phyloP scores from a whole-genome alignment of 805 yeast species.

The Wickerhamomyces subpelliculosus region DNA sequence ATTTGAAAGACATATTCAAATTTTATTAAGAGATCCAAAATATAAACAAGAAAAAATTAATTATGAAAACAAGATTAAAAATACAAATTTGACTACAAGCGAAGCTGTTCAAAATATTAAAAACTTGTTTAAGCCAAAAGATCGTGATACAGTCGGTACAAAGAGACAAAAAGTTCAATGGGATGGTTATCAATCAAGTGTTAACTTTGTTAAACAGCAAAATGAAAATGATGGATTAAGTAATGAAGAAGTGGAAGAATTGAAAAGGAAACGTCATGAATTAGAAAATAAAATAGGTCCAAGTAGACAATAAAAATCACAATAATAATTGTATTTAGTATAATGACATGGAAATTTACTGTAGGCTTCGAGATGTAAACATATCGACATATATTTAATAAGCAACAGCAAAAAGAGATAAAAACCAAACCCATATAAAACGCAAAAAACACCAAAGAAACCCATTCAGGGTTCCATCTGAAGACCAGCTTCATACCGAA shows the following conservation, averaged over 20 bases:
- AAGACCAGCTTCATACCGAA: background rate
- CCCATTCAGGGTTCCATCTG: too few species aligned
- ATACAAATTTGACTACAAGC: constrained; percentile 42
- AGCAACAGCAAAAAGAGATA: too few species aligned
- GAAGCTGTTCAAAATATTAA: constrained; percentile 61
- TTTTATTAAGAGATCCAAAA: constrained; percentile 68
- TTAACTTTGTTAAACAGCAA: constrained; percentile 14
- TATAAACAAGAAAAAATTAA: constrained; percentile 60
- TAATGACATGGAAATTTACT: background rate
- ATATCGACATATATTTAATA: too few species aligned
- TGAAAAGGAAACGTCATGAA: constrained; percentile 11
- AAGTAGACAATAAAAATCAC: background rate
- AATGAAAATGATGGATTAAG: constrained; percentile 8
- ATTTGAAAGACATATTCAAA: constrained; percentile 65
- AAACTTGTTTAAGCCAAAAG: constrained; percentile 30
- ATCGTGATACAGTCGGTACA: constrained; percentile 2
- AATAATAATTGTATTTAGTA: background rate
- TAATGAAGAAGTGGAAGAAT: constrained; percentile 19
- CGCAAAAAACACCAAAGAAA: too few species aligned
- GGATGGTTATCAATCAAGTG: constrained; percentile 28
- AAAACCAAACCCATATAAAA: too few species aligned
- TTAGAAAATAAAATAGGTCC: background rate
- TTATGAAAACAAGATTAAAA: constrained; percentile 49
- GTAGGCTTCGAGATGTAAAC: too few species aligned
- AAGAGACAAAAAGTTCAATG: constrained; percentile 26